These are phyloP conservation scores for Cucurbita pepo DNA, from an alignment of 306 rosid species.

Conservation along the genomic window DNA sequence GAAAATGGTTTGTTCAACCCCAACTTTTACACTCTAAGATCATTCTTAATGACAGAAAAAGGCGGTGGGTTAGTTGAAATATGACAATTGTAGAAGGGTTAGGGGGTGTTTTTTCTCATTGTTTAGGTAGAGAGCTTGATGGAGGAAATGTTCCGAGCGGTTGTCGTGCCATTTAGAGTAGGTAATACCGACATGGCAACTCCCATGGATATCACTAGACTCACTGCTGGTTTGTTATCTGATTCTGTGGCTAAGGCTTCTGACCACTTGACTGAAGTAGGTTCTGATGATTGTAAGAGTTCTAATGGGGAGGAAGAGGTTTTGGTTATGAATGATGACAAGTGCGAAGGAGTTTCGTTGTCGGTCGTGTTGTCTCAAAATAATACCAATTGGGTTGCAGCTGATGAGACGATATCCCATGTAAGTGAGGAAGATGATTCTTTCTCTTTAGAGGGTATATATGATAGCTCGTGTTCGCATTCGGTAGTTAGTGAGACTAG, in stretches of 20 bases:
- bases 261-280: slow-evolving; percentile 22
- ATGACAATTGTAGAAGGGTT: slow-evolving; percentile 54
- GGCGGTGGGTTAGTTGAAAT: slow-evolving; percentile 35
- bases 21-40: slow-evolving; percentile 32
- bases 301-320: slow-evolving; percentile 26
- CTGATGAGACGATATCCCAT: slow-evolving; percentile 16
- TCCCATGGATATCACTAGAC: slow-evolving; percentile 52
- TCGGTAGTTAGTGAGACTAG: slow-evolving; percentile 59
- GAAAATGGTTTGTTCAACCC: slow-evolving; percentile 31
- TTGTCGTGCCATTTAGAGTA: slow-evolving; percentile 54
- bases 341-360: slow-evolving; percentile 14
- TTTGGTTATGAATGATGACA: slow-evolving; percentile 21
- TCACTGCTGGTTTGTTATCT: slow-evolving; percentile 32
- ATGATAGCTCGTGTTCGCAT: slow-evolving; percentile 54
- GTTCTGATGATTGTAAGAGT: slow-evolving; percentile 31
- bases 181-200: slow-evolving; percentile 45
- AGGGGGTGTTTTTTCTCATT: slow-evolving; percentile 38
- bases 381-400: slow-evolving; percentile 19
- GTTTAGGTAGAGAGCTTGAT: slow-evolving; percentile 45
- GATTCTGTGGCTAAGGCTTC: slow-evolving; percentile 40
- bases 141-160: slow-evolving; percentile 65
- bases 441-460: slow-evolving; percentile 46
- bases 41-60: slow-evolving; percentile 33
- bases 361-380: slow-evolving; percentile 37
- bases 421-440: slow-evolving; percentile 67